Conservation (phyloP, 257 asterid species). For the Nyctanthes arbortristis region DNA sequence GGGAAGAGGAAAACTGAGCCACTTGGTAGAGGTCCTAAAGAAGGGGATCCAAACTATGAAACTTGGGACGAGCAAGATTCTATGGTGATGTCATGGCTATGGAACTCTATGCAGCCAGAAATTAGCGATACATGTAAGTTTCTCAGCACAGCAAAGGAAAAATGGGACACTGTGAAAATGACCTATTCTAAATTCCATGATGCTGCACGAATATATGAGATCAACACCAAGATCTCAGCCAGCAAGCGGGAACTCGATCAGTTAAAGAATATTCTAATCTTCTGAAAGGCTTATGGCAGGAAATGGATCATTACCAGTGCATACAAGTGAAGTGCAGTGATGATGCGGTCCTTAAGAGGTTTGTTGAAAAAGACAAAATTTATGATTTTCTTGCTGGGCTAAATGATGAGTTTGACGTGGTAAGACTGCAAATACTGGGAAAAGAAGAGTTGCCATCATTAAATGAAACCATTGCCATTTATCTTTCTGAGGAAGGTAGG, state of each 20-base stretch:
- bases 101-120: constrained; percentile 13
- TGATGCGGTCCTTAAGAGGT: not conserved
- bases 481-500: not conserved
- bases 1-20: not conserved
- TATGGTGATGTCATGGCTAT: constrained; percentile 8
- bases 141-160: not conserved
- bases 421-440: constrained; percentile 3
- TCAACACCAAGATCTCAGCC: not conserved
- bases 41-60: not conserved
- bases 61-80: constrained; percentile 8
- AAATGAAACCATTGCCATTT: not conserved
- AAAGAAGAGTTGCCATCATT: not conserved
- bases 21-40: not conserved
- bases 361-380: not conserved
- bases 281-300: constrained; percentile 1
- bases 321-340: not conserved
- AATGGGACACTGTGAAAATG: not conserved
- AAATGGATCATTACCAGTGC: constrained; percentile 4
- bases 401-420: constrained; percentile 1
- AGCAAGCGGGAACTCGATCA: not conserved
- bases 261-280: not conserved
- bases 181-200: not conserved
- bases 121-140: constrained; percentile 1
- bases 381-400: not conserved
- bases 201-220: not conserved